Evolutionary conservation across 257 asterid species (phyloP).

Genomic region (Capsicum pubescens): DNA sequence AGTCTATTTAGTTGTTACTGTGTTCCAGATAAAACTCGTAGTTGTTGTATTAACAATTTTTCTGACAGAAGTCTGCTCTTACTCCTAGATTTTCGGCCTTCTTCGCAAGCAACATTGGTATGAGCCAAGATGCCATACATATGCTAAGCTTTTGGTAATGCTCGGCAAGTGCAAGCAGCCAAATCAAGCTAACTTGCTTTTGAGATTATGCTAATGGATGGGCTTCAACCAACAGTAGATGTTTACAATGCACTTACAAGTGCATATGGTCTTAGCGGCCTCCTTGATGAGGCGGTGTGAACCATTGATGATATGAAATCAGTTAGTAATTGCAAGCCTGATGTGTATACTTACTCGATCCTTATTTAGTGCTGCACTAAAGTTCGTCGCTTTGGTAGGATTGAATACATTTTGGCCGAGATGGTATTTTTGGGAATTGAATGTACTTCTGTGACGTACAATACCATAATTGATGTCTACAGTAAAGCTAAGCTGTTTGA

Average conservation of each 20-base stretch:
- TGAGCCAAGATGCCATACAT: slow-evolving; percentile 71
- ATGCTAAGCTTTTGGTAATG: slow-evolving; percentile 78
- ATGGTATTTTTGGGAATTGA: slow-evolving; percentile 72
- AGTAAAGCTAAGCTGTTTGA: slow-evolving; percentile 77
- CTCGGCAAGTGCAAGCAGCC: slow-evolving; percentile 90
- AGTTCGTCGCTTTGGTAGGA: slow-evolving; percentile 56
- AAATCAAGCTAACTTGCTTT: slow-evolving; percentile 65
- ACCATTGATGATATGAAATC: slow-evolving; percentile 67
- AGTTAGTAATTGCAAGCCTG: slow-evolving; percentile 64
- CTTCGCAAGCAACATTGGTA: slow-evolving; percentile 91
- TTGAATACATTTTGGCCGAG: slow-evolving; percentile 58
- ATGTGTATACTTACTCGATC: slow-evolving; percentile 78
- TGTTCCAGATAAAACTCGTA: background rate
- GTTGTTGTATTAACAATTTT: slow-evolving; percentile 3
- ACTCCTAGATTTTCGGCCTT: slow-evolving; percentile 73
- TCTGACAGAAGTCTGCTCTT: slow-evolving; percentile 29
- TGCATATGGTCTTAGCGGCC: slow-evolving; percentile 71
- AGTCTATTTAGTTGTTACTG: background rate
- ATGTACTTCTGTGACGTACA: slow-evolving; percentile 59
- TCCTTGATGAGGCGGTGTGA: slow-evolving; percentile 64
- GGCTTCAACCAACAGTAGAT: slow-evolving; percentile 74
- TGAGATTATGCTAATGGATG: slow-evolving; percentile 68
- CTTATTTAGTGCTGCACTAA: slow-evolving; percentile 72
- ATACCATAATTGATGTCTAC: slow-evolving; percentile 81
- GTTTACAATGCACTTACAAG: slow-evolving; percentile 82